These are phyloP conservation scores for Serendipita sp. DNA, from an alignment of 768 basidiomycete species.

Conservation along the genomic window DNA sequence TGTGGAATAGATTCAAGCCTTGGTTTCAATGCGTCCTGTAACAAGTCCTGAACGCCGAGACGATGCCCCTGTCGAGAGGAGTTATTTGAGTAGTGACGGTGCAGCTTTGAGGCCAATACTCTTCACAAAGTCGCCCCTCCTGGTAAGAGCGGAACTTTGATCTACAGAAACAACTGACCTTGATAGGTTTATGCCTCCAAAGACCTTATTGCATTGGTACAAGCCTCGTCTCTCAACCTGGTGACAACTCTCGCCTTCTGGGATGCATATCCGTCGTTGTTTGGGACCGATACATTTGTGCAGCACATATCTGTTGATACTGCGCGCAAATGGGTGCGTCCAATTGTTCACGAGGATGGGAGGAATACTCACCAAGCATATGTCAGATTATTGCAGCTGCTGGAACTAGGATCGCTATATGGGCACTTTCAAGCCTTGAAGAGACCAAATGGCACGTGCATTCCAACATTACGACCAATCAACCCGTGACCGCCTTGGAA, in stretches of 20 bases:
- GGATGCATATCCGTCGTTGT: conserved; percentile 60
- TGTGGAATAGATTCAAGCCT: too few species aligned
- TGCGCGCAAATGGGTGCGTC: conserved; percentile 65
- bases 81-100: background rate
- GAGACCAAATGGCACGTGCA: conserved; percentile 62
- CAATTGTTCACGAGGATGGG: background rate
- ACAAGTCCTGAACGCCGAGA: too few species aligned
- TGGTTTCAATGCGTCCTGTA: too few species aligned
- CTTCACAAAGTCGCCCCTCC: background rate
- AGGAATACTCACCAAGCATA: background rate
- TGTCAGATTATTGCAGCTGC: conserved; percentile 58
- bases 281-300: conserved; percentile 30
- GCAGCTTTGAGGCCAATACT: background rate
- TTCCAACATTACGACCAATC: conserved; percentile 56
- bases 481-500: conserved; percentile 45
- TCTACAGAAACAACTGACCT: background rate
- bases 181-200: conserved; percentile 9
- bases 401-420: conserved; percentile 52
- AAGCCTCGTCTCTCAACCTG: conserved; percentile 51
- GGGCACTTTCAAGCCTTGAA: conserved; percentile 56
- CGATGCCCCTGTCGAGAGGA: too few species aligned
- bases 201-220: conserved; percentile 43
- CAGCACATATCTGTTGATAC: conserved; percentile 56
- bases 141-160: background rate
- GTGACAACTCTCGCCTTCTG: conserved; percentile 60